Percentiles rank a stretch among this genome's conserved stretches.
These are phyloP conservation scores for Rossbeevera mucosa DNA, from an alignment of 768 basidiomycete genomes.

Conservation along the genomic window DNA sequence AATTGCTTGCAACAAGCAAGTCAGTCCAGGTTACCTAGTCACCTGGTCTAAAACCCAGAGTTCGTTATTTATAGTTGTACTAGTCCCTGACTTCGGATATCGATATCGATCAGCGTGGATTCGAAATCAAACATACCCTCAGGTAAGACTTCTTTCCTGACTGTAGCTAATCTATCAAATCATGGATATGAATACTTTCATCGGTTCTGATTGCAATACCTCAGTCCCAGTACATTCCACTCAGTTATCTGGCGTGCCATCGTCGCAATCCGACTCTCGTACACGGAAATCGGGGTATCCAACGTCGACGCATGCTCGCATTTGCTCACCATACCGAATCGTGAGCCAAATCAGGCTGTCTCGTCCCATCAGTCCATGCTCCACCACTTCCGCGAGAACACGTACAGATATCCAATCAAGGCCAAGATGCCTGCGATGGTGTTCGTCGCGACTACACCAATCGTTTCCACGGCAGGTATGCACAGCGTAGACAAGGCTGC, in stretches of 20 bases:
- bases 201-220: background rate
- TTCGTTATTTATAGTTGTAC: no score
- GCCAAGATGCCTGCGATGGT: conserved; percentile 41
- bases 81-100: no score
- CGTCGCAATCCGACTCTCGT: background rate
- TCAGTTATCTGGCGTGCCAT: background rate
- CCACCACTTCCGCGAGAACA: conserved; percentile 1
- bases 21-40: no score
- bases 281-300: conserved; percentile 40
- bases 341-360: conserved; percentile 48
- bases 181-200: no score
- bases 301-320: conserved; percentile 55
- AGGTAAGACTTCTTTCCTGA: no score
- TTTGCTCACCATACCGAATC: conserved; percentile 51
- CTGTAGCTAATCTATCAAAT: no score
- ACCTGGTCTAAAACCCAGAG: no score
- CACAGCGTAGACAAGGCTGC: conserved; percentile 12
- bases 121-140: no score
- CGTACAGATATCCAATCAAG: conserved; percentile 53
- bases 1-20: no score
- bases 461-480: conserved; percentile 43
- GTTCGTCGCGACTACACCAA: conserved; percentile 51
- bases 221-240: background rate
- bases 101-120: no score
- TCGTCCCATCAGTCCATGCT: background rate